Conservation (phyloP, 2,329 filamentous ascomycete genomes). For the Scolecobasidium constrictum region DNA sequence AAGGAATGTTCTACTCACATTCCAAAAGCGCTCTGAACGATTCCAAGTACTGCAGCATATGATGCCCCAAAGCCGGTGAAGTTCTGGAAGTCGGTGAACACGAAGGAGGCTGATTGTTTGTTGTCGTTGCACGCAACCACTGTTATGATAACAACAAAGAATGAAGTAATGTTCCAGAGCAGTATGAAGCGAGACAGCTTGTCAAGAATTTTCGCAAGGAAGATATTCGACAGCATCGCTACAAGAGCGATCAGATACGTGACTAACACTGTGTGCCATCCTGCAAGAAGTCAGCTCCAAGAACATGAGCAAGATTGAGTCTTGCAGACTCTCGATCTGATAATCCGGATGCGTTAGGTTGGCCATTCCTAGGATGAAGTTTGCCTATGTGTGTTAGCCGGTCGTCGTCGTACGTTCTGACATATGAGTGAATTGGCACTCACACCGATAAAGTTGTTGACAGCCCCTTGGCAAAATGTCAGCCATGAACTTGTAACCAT, state of each 20-base stretch:
- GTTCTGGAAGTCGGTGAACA: conserved; percentile 45
- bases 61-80: conserved; percentile 39
- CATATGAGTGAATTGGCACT: too few species aligned
- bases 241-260: conserved; percentile 38
- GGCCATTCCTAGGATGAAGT: conserved; percentile 44
- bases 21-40: conserved; percentile 22
- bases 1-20: too few species aligned
- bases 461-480: conserved; percentile 31
- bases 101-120: conserved; percentile 43
- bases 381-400: too few species aligned
- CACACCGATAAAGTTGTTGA: conserved; percentile 44
- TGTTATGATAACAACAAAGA: conserved; percentile 40
- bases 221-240: conserved; percentile 38
- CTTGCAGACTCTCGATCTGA: conserved; percentile 30
- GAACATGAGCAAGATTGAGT: background rate
- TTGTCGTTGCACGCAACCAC: conserved; percentile 43
- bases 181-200: conserved; percentile 39
- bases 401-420: too few species aligned
- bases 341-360: conserved; percentile 42
- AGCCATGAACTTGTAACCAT: too few species aligned
- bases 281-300: background rate
- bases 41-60: conserved; percentile 42
- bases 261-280: conserved; percentile 46
- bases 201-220: conserved; percentile 39
- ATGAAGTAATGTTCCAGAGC: conserved; percentile 43